Conservation (phyloP, 495 filamentous ascomycete genomes). For the Podospora fimiseda region DNA sequence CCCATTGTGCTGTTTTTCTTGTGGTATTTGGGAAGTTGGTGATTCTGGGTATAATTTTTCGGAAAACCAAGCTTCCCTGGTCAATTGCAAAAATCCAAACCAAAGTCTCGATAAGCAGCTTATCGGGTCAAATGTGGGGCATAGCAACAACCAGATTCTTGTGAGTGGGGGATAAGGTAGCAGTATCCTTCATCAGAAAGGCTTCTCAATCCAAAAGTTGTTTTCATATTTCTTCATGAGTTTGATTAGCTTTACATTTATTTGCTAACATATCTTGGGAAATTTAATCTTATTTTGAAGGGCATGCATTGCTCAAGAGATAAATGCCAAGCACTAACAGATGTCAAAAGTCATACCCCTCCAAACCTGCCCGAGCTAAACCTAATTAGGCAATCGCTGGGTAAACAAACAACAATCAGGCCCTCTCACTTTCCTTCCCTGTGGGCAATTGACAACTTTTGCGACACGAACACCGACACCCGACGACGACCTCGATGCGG, state of each 20-base stretch:
- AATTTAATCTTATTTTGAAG: no score
- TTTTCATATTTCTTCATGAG: no score
- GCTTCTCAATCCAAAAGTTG: no score
- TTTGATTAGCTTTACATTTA: no score
- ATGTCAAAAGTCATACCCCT: slow-evolving; percentile 6
- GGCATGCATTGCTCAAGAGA: no score
- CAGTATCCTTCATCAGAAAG: no score
- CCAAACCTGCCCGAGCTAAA: slow-evolving; percentile 14
- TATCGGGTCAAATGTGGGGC: slow-evolving; percentile 15
- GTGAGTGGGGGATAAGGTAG: no score
- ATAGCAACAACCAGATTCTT: background rate
- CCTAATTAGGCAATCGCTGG: slow-evolving; percentile 12
- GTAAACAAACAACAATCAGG: slow-evolving; percentile 22
- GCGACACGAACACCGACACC: background rate
- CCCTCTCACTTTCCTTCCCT: background rate
- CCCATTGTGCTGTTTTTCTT: slow-evolving; percentile 25
- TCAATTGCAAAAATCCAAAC: slow-evolving; percentile 15
- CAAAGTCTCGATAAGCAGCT: slow-evolving; percentile 16
- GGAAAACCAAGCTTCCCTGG: slow-evolving; percentile 6
- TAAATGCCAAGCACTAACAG: no score
- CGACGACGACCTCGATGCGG: slow-evolving; percentile 52
- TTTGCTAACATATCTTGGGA: no score
- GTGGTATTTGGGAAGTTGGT: background rate
- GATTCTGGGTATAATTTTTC: background rate
- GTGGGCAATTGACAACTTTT: background rate